Evolutionary conservation across 2,329 filamentous ascomycete genomes (phyloP).

Genomic region (Torrubiella hemipterigena): DNA sequence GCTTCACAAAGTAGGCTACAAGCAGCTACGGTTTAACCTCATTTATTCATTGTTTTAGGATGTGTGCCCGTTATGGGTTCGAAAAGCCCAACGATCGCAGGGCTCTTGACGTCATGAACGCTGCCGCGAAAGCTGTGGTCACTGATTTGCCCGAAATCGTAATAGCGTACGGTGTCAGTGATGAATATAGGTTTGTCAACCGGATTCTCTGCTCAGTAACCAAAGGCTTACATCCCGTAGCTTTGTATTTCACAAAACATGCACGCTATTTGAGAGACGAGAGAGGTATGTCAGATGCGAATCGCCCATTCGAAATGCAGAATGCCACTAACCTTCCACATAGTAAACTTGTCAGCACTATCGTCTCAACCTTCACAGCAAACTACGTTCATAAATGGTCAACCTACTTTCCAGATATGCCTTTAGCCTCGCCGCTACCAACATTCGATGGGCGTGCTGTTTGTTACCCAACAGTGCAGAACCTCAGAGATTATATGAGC

Average conservation of each 20-base stretch:
- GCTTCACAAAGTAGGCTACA: conserved; percentile 72
- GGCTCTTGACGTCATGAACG: conserved; percentile 89
- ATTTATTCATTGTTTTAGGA: conserved; percentile 30
- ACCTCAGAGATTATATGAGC: conserved; percentile 87
- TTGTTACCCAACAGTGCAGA: conserved; percentile 70
- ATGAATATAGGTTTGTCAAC: conserved; percentile 64
- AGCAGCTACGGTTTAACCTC: neutral
- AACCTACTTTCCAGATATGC: conserved; percentile 57
- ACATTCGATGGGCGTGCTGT: conserved; percentile 91
- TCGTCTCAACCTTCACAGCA: conserved; percentile 87
- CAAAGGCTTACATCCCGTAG: conserved; percentile 28
- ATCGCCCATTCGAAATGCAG: neutral
- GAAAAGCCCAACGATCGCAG: conserved; percentile 84
- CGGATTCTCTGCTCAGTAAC: neutral
- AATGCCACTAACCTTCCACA: conserved; percentile 5
- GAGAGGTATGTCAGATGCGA: conserved; percentile 43
- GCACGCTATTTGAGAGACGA: conserved; percentile 73
- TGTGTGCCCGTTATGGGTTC: conserved; percentile 74
- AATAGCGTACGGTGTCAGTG: conserved; percentile 85
- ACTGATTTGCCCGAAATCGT: conserved; percentile 73
- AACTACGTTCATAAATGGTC: conserved; percentile 81
- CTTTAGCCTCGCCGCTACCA: conserved; percentile 63
- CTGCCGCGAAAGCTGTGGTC: conserved; percentile 75
- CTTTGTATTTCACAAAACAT: conserved; percentile 80
- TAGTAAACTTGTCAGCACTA: conserved; percentile 81